Base-by-base conservation (phyloP, 225 moss, liverwort and hornwort genomes). In the Thuidium tamariscinum region DNA sequence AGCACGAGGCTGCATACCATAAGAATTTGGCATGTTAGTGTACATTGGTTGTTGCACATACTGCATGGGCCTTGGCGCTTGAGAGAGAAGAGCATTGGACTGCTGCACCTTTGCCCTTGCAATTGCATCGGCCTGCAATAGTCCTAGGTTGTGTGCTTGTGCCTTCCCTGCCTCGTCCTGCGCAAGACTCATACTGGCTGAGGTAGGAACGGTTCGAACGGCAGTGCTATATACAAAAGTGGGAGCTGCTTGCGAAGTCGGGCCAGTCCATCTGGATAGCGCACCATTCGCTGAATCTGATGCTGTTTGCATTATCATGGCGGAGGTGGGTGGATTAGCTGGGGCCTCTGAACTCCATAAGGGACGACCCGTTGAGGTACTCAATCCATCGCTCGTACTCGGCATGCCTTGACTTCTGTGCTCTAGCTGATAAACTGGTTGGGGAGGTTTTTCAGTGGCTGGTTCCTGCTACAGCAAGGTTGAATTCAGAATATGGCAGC, bases 201-300 rank as follows among this genome's bases (percentile, higher is more conserved):
- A 89, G 37, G 89, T 85, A 16, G 93, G 92, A 36, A 92, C 92
- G 32, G 92, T 87, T 89, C 91, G 92, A 66, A 92, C 89, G 73
- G 94, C 91, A 68, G 92, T 92, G n/a, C 94, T 94, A 89, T 92
- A 94, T 81, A 94, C 94, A 90, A 92, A 92, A 77, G 92, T 94
- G 22, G 94, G 92, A 66, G 91, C 92, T 34, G 88, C 91, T 89
- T 92, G 92, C 27, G 92, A 88, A 74, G 89, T 91, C 46, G 93
- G 85, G 68, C 91, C 89, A 29, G 92, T 90, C 92, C 92, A 94
- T 70, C 91, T 92, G 69, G 92, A 92, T 26, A 90, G 69, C 15
- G 88, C 83, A 37, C 90, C 92, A 37, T 91, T 92, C n/a, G 86
- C 85, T 59, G 92, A 86, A 80, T 90, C 93, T 51, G 89, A 91